A percentile compares a stretch with the other conserved stretches of the same genome.
Evolutionary conservation across 768 basidiomycete species (phyloP).

Genomic region (Trametes cinnabarina): DNA sequence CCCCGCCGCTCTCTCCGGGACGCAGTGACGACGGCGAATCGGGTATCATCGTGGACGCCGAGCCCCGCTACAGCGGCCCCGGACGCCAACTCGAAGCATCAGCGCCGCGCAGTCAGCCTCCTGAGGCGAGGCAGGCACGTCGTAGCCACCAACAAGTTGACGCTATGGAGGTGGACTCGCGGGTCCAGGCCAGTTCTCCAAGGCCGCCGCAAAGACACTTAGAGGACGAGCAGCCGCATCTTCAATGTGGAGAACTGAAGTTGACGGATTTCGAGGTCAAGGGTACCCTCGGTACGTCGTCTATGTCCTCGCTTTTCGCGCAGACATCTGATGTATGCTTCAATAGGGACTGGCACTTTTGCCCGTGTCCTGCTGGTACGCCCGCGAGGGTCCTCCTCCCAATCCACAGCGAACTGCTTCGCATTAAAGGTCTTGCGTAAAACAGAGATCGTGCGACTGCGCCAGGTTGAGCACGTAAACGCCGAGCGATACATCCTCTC

Average conservation of each 20-base stretch:
- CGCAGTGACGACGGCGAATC: conserved; percentile 42
- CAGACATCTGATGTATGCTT: neutral
- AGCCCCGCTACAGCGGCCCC: conserved; percentile 37
- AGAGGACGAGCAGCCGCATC: conserved; percentile 68
- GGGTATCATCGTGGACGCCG: conserved; percentile 39
- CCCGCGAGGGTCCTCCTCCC: conserved; percentile 49
- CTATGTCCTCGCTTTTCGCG: neutral
- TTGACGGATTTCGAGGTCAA: conserved; percentile 80
- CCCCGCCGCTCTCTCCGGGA: conserved; percentile 65
- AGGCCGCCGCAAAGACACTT: conserved; percentile 55
- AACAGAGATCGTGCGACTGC: conserved; percentile 79
- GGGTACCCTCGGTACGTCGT: conserved; percentile 64
- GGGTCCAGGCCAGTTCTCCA: conserved; percentile 14
- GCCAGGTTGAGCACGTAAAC: conserved; percentile 97
- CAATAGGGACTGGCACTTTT: conserved; percentile 91
- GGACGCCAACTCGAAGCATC: conserved; percentile 17
- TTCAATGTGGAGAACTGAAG: conserved; percentile 54
- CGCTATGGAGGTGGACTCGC: conserved; percentile 27
- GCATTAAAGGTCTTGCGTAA: conserved; percentile 91
- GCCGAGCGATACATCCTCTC: conserved; percentile 94
- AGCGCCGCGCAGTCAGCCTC: neutral
- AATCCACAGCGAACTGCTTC: conserved; percentile 58
- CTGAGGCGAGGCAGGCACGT: conserved; percentile 4
- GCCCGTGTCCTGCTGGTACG: conserved; percentile 90
- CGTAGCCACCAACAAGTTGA: conserved; percentile 19